Base-by-base conservation (phyloP, 306 rosid species). In the Senna siamea region DNA sequence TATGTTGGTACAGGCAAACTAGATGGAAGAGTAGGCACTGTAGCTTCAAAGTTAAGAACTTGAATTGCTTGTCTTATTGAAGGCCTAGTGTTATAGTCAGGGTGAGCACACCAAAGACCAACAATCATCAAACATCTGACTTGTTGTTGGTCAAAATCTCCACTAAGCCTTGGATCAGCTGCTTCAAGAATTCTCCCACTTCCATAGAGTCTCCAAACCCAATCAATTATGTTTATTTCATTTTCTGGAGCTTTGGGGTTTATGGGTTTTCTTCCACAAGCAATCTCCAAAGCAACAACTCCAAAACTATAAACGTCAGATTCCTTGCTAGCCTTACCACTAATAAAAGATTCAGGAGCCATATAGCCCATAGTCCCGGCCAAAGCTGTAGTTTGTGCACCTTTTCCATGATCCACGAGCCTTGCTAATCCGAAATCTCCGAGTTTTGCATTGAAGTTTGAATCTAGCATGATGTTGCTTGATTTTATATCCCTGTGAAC, bases 281-380 rank as follows among this genome's bases (percentile, higher is more conserved):
- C 81, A 23, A 72, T 32, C 74, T 83, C 87, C 67, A 83, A 56
- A 19, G 67, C 35, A 37, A 83, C 84, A 7, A 83, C 67, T 4
- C 84, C 84, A 43, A 76, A 84, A 5, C 80, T 80, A 59, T 44
- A 76, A 5, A 80, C 28, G 40, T 80, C 87, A 0, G 78, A 69
- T 63, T 68, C 83, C 66, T 50, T 78, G 18, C 60, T 74, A 18
- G 72, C 74, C 65, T 40, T 77, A 7, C 80, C 65, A 0, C 70
- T 28, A 11, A 0, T 74, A 2, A 74, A 1, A 18, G 19, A 73
- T 48, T 82, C 80, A 6, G 83, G 83, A 0, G 72, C 86, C 12
- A 82, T 22, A 72, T 82, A 78, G 14, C 80, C 86, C 32, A 15
- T 18, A 0, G 83, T 78, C 20, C 54, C 54, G 5, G 54, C 54